Conservation (phyloP, 768 basidiomycete species). For the Lentinus tigrinus region DNA sequence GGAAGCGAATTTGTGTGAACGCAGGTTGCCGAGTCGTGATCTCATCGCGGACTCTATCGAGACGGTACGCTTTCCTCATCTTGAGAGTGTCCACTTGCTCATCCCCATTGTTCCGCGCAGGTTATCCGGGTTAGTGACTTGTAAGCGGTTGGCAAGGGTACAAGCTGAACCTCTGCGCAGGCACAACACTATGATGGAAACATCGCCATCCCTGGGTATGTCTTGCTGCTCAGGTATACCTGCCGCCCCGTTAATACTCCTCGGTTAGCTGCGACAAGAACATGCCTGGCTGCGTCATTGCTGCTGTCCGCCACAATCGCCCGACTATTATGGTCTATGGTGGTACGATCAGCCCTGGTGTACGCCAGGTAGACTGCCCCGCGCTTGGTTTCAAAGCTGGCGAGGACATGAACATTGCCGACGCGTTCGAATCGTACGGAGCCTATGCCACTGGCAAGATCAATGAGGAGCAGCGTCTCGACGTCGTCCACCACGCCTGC, state of each 20-base stretch:
- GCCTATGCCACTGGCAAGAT: slow-evolving; percentile 78
- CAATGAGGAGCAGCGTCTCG: slow-evolving; percentile 75
- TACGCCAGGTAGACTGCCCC: slow-evolving; percentile 77
- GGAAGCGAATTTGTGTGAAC: neutral
- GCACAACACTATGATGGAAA: slow-evolving; percentile 89
- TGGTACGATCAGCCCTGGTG: slow-evolving; percentile 79
- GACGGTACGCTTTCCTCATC: slow-evolving; percentile 48
- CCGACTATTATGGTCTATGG: slow-evolving; percentile 86
- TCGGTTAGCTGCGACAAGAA: slow-evolving; percentile 77
- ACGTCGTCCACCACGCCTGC: slow-evolving; percentile 84
- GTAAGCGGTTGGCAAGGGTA: neutral
- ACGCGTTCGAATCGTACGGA: slow-evolving; percentile 84
- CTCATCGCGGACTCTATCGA: slow-evolving; percentile 90
- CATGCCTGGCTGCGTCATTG: slow-evolving; percentile 89
- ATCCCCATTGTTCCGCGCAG: slow-evolving; percentile 27
- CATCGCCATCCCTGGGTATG: slow-evolving; percentile 72
- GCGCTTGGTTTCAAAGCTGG: slow-evolving; percentile 75
- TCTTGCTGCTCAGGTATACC: neutral
- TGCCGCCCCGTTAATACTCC: neutral
- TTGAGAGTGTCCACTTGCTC: slow-evolving; percentile 61
- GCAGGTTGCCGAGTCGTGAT: slow-evolving; percentile 80
- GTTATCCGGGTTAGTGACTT: slow-evolving; percentile 51
- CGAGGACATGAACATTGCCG: slow-evolving; percentile 81
- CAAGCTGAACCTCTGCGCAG: slow-evolving; percentile 32
- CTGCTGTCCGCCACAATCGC: slow-evolving; percentile 82